Evolutionary conservation across 1,284 basidiomycete genomes (phyloP), one percentile per base, ranked within the genome.

Genomic region (Puccinia coronata): DNA sequence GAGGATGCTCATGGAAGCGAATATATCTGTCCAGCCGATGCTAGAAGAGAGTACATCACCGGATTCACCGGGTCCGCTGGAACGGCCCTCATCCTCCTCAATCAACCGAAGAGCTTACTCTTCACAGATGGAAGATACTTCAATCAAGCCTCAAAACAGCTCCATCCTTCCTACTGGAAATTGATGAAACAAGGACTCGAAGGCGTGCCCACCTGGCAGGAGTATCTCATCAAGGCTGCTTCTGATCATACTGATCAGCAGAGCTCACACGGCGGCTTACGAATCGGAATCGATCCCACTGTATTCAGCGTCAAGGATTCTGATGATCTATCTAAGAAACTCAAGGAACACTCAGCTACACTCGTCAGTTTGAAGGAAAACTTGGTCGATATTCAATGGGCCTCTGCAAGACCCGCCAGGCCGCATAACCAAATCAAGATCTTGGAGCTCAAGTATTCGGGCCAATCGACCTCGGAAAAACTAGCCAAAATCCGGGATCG

Each of bases 101-200:
- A 65, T 36, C 63, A 79, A 57, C 67, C 49, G 23, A 36, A 31
- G 47, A 76, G 72, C 0, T 91, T 89, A 82, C 88, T 95, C 69
- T 96, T 95, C 86, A 97, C 95, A 0, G 96, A 98, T 87, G 96
- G 96, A 1, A 88, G 96, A 63, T 99, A 98, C 87, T 97, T 93
- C 85, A 88, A 97, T 18, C 96, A 98, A 87, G 96, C 96, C 0
- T 91, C 90, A 82, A 91, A 96, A 84, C 92, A 99, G 87, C 88
- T 99, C 70, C 94, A 96, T 84, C 84, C 84, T 4, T 84, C 89
- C 73, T 95, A 96, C 83, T 98, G 96, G 96, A 92, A 89, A 1
- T 87, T 98, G 84, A 95, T 96, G 93, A 96, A 94, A 86, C 91
- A 93, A 84, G 96, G 95, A 6, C 85, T 94, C 41, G 90, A 90